A percentile compares a stretch with the other conserved stretches of the same genome.
Evolutionary conservation across 495 filamentous ascomycete species (phyloP).

Genomic region (Niebla homalea): DNA sequence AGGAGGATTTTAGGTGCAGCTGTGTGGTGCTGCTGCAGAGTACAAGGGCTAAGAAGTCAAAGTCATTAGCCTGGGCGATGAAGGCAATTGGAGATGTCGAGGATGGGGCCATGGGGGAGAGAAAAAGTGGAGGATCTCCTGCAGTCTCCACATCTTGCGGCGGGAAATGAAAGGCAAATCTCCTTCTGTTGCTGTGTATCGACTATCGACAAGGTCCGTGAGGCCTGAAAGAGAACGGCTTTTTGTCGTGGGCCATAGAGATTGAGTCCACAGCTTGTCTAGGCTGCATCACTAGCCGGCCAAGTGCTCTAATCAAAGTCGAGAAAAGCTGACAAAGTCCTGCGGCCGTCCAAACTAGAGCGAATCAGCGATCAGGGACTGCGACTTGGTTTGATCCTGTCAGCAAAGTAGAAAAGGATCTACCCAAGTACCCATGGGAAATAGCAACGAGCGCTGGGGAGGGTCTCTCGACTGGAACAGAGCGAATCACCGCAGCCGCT

Average conservation of each 20-base stretch:
- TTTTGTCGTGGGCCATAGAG: background rate
- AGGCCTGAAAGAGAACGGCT: background rate
- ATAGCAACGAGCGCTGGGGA: background rate
- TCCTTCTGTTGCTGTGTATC: background rate
- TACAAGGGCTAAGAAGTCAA: too few relatives aligned
- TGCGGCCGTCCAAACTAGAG: background rate
- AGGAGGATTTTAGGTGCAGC: too few relatives aligned
- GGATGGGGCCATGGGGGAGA: too few relatives aligned
- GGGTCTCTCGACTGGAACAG: slow-evolving; percentile 1
- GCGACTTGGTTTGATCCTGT: slow-evolving; percentile 2
- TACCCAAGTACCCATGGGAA: slow-evolving; percentile 3
- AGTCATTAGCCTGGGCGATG: too few relatives aligned
- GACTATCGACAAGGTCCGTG: background rate
- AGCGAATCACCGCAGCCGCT: slow-evolving; percentile 7
- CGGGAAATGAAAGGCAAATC: slow-evolving; percentile 2
- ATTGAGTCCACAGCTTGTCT: background rate
- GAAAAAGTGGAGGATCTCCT: too few relatives aligned
- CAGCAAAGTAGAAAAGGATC: slow-evolving; percentile 1
- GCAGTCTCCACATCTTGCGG: background rate
- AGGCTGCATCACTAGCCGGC: slow-evolving; percentile 2
- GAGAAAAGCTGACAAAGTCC: background rate
- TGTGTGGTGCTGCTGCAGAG: too few relatives aligned
- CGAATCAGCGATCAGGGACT: background rate
- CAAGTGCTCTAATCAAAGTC: background rate
- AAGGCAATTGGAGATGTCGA: too few relatives aligned